Conservation (phyloP, 768 basidiomycete genomes). For the Lentinula lateritia region DNA sequence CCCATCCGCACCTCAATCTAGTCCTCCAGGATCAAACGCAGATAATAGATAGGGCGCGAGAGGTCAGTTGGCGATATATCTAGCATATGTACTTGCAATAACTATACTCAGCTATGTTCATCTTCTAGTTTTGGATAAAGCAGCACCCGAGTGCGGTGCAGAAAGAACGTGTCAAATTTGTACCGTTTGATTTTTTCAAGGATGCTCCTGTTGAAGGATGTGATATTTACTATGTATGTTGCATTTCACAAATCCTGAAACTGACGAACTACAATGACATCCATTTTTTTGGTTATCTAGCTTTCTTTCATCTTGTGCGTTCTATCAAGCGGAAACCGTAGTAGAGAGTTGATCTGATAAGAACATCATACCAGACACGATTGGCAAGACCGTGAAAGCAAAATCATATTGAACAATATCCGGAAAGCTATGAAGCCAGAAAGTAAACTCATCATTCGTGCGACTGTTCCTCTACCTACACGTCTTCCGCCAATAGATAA, state of each 20-base stretch:
- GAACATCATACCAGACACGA: constrained; percentile 25
- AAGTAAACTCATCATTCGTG: constrained; percentile 33
- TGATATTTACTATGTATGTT: constrained; percentile 36
- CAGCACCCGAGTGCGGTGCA: constrained; percentile 28
- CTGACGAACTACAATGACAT: constrained; percentile 16
- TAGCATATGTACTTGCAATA: background rate
- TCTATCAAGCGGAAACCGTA: background rate
- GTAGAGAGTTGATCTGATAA: background rate
- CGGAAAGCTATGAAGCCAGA: constrained; percentile 26
- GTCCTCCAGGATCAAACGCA: constrained; percentile 31
- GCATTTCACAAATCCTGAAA: background rate
- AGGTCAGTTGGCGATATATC: background rate
- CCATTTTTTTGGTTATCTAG: constrained; percentile 28
- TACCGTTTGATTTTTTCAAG: constrained; percentile 31
- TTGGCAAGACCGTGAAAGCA: constrained; percentile 31
- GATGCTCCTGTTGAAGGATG: constrained; percentile 28
- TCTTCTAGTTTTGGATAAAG: constrained; percentile 23
- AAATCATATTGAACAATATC: constrained; percentile 29
- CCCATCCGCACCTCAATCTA: constrained; percentile 26
- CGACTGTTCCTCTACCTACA: constrained; percentile 7
- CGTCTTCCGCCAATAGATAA: background rate
- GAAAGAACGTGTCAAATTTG: constrained; percentile 29
- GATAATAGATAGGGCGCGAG: constrained; percentile 23
- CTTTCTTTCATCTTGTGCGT: constrained; percentile 29
- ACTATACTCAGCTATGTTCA: background rate